Percentiles rank a stretch among this genome's conserved stretches.
Conservation (phyloP, 2,329 filamentous ascomycete genomes). For the Pseudonectria foliicola region DNA sequence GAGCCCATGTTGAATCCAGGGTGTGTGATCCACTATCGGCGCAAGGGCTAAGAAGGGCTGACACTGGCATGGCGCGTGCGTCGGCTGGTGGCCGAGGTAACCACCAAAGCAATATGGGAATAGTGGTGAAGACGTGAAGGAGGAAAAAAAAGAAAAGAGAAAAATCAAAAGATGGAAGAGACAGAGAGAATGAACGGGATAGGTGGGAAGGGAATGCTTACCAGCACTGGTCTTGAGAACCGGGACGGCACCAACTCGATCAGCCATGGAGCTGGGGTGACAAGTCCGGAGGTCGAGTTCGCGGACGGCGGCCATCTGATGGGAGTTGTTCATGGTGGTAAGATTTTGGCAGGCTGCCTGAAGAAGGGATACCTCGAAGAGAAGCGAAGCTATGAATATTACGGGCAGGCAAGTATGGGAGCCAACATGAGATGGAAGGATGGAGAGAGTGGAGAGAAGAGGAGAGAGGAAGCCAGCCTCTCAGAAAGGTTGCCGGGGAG, state of each 20-base stretch:
- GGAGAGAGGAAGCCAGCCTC: slow-evolving; percentile 21
- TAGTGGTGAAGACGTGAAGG: slow-evolving; percentile 1
- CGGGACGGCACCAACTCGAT: slow-evolving; percentile 50
- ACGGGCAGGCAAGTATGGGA: too few species aligned
- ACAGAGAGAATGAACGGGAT: slow-evolving; percentile 3
- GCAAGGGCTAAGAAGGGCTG: slow-evolving; percentile 1
- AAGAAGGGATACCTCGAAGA: too few species aligned
- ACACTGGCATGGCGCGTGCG: slow-evolving; percentile 5
- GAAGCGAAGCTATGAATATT: too few species aligned
- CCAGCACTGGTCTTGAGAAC: slow-evolving; percentile 54
- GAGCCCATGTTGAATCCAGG: too few species aligned
- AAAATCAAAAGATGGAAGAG: neutral
- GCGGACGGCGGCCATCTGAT: slow-evolving; percentile 32
- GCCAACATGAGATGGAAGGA: slow-evolving; percentile 5
- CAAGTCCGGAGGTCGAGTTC: slow-evolving; percentile 45
- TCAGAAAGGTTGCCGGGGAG: slow-evolving; percentile 2
- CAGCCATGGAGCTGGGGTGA: slow-evolving; percentile 41
- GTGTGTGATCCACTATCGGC: too few species aligned
- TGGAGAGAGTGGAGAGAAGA: slow-evolving; percentile 3
- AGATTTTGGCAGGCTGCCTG: too few species aligned
- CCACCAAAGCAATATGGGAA: slow-evolving; percentile 9
- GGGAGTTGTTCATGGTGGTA: slow-evolving; percentile 21
- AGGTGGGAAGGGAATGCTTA: slow-evolving; percentile 30
- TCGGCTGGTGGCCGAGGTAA: slow-evolving; percentile 16
- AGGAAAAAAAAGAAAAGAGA: neutral